Base-by-base conservation (phyloP, 106 monocot species). In the Apostasia ramifera region DNA sequence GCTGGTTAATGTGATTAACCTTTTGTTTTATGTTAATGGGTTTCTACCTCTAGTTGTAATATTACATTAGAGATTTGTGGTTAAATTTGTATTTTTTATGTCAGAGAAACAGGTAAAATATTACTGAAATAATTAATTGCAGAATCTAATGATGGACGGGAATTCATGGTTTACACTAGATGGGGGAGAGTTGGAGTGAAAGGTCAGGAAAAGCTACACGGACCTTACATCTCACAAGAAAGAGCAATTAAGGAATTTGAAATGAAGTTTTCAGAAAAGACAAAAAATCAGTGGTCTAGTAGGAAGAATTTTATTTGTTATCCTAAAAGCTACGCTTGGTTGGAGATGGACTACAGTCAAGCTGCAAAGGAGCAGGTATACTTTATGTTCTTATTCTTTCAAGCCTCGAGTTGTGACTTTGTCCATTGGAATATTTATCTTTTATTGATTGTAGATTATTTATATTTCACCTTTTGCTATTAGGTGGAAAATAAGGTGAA, bases 161-260 rank as follows among this genome's bases (percentile, higher is more conserved):
- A 66, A 46, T 94, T 71, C 66, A 82, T 82, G 80, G 80, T 86
- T 68, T 94, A 84, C 78, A 82, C 73, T 67, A 82, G 90, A 81
- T 90, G 90, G 89, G 94, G 94, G 55, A 81, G 94, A 75, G 90
- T 90, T 58, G 94, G 94, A 71, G 80, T 85, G 8, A 87, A 64
- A 77, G 94, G 94, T 65, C 87, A 90, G 73, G 80, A 90, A 54
- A 89, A 89, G 69, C 66, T 93, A 60, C 70, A 73, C 58, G 92
- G 85, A 12, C 90, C 86, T 13, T 94, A 66, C 67, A 66, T 67
- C 15, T 74, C 76, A 44, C 60, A 44, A 50, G 82, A 84, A 40
- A 66, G 15, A 66, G 86, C 90, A 48, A 78, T 87, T 73, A 55
- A 63, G 73, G 86, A 82, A 60, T 94, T 94, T 78, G 44, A 81